Evolutionary conservation across 2,329 filamentous ascomycete genomes (phyloP).

Genomic region (Phaeosphaeriaceae sp.): DNA sequence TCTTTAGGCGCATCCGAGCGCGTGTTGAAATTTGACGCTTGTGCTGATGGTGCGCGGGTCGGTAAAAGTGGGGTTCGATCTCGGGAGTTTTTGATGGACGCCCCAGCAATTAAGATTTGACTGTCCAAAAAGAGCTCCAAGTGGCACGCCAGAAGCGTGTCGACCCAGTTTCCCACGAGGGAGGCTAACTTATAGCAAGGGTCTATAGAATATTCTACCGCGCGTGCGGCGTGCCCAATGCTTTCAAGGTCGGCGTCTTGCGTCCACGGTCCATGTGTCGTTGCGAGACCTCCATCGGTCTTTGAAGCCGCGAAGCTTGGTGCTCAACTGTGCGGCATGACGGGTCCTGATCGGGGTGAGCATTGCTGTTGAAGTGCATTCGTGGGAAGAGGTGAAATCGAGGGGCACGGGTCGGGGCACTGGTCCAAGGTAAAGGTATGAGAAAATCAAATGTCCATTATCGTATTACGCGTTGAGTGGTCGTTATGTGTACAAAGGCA

Average conservation of each 20-base stretch:
- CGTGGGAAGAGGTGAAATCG: background rate
- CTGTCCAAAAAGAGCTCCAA: background rate
- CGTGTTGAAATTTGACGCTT: background rate
- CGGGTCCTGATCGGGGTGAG: background rate
- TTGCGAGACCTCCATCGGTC: background rate
- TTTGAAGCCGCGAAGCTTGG: background rate
- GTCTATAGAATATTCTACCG: background rate
- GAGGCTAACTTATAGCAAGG: background rate
- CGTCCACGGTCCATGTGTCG: background rate
- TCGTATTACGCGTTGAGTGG: conserved; percentile 2
- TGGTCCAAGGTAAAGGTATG: background rate
- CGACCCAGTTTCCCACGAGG: background rate
- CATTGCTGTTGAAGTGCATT: conserved; percentile 12
- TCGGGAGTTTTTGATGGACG: background rate
- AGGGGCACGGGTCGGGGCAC: background rate
- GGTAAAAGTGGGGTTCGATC: conserved; percentile 1
- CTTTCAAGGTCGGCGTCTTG: background rate
- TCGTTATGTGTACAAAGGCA: background rate
- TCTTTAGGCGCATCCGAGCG: conserved; percentile 1
- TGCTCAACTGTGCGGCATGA: background rate
- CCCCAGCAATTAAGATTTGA: background rate
- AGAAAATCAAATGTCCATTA: conserved; percentile 8
- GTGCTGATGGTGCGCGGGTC: background rate
- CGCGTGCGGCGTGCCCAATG: background rate
- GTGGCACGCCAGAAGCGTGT: background rate